Evolutionary conservation across 306 rosid species (phyloP), one percentile per base, ranked within the genome.

Genomic region (Gastrolobium bilobum): DNA sequence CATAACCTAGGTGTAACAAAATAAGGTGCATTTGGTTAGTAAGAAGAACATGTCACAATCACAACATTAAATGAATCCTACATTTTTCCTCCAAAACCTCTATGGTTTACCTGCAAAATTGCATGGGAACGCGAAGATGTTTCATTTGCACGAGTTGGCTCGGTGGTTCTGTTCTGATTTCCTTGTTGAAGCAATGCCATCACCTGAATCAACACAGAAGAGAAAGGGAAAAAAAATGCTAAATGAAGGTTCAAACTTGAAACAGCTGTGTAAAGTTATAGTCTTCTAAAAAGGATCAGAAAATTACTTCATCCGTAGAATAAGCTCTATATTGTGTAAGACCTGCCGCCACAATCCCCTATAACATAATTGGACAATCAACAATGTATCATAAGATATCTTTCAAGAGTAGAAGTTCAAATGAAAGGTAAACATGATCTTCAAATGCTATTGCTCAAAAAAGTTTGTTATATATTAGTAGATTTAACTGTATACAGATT

Each of bases 71-170:
- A 38, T 10, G 14, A 26, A 43, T 65, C 47, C 6, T 48, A 31
- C 47, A 14, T 1, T 62, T 31, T 33, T 47, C 2, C 7, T 46
- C 46, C 42, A 59, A 48, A 48, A 15, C 42, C 31, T 33, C 8
- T 11, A 38, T 51, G 8, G 31, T 30, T 64, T 78, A 95, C 99
- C 98, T 95, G 99, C 83, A 95, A 87, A 65, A 95, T 95, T 44
- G 99, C 99, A 86, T 95, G 99, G 56, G 99, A 95, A 9, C 98
- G 98, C 0, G 99, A 95, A 81, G 99, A 95, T 61, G 99, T 95
- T 85, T 92, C 98, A 53, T 95, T 95, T 42, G 79, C 97, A 26
- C 96, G 97, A 70, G 99, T 95, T 39, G 99, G 99, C 84, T 95
- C 99, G 3, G 99, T 95, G 33, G 99, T 95, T 81, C 99, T 88